Evolutionary conservation across 306 rosid genomes (phyloP).

Genomic region (Geum urbanum): DNA sequence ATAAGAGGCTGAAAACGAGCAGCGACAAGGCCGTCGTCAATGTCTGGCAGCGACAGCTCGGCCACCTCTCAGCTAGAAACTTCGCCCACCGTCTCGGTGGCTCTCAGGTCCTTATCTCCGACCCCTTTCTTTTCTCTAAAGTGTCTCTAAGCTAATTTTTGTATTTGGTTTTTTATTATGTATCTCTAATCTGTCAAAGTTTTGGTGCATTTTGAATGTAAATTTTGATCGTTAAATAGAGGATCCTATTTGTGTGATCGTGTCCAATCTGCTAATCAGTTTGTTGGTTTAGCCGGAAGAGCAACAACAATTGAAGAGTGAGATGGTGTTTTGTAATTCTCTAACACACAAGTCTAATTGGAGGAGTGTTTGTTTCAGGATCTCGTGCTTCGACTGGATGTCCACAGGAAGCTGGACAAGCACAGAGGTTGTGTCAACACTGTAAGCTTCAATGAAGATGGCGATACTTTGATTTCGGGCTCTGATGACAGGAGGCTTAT

Average conservation of each 20-base stretch:
- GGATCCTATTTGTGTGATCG: background rate
- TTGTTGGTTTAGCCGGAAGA: too few relatives aligned
- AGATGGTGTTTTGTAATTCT: too few relatives aligned
- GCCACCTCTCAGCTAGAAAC: slow-evolving; percentile 52
- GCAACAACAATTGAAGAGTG: too few relatives aligned
- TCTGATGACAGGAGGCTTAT: slow-evolving; percentile 75
- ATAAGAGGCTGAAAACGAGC: slow-evolving; percentile 39
- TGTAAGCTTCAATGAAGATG: slow-evolving; percentile 68
- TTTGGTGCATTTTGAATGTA: background rate
- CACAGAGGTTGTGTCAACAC: slow-evolving; percentile 88
- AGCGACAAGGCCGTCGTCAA: slow-evolving; percentile 47
- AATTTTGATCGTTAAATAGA: background rate
- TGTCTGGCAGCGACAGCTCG: slow-evolving; percentile 73
- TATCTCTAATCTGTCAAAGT: too few relatives aligned
- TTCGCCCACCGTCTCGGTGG: slow-evolving; percentile 70
- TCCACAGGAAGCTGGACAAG: slow-evolving; percentile 50
- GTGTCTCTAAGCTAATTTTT: background rate
- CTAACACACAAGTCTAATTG: too few relatives aligned
- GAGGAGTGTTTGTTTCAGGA: slow-evolving; percentile 32
- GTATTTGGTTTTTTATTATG: background rate
- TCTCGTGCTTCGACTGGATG: slow-evolving; percentile 73
- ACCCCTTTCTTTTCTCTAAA: background rate
- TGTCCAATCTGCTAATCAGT: background rate
- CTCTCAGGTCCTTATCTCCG: slow-evolving; percentile 45
- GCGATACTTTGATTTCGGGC: slow-evolving; percentile 72